A percentile compares a stretch with the other conserved stretches of the same genome.
phyloP scores from a whole-genome alignment of 1,139 yeast species.

The Debaryomycetaceae sp. region DNA sequence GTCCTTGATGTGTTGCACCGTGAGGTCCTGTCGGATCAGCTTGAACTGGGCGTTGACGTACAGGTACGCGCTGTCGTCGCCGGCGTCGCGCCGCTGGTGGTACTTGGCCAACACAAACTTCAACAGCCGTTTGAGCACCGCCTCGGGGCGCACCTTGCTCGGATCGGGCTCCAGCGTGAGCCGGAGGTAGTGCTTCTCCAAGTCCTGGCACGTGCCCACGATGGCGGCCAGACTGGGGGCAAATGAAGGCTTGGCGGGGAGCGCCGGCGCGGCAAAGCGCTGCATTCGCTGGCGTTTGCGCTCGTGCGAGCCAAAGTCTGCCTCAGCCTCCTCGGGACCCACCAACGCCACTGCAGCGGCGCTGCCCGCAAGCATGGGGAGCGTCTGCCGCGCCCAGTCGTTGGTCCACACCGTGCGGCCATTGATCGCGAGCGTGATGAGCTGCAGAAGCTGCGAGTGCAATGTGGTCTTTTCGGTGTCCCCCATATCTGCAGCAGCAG shows the following conservation, averaged over 20 bases:
- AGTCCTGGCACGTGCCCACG: constrained; percentile 58
- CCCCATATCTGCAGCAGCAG: constrained; percentile 17
- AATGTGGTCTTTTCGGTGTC: constrained; percentile 18
- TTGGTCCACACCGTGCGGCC: constrained; percentile 45
- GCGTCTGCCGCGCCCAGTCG: constrained; percentile 54
- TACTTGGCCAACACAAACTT: constrained; percentile 53
- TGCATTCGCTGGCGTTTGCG: constrained; percentile 44
- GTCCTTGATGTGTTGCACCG: constrained; percentile 84
- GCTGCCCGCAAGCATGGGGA: constrained; percentile 46
- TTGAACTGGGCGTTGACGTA: constrained; percentile 88
- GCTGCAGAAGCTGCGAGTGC: constrained; percentile 24
- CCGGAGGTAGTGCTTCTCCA: constrained; percentile 79
- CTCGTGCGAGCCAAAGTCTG: constrained; percentile 30
- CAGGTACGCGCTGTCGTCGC: constrained; percentile 48
- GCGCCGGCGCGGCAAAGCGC: constrained; percentile 40
- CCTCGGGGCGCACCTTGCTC: constrained; percentile 68
- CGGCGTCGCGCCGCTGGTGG: constrained; percentile 29
- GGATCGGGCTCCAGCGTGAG: constrained; percentile 93
- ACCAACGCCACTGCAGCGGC: constrained; percentile 14
- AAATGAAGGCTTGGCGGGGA: constrained; percentile 3
- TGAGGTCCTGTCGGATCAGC: constrained; percentile 86
- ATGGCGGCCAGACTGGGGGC: constrained; percentile 18
- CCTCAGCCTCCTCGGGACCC: constrained; percentile 8
- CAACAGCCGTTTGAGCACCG: constrained; percentile 56
- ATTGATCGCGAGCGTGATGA: constrained; percentile 41